A percentile compares a stretch with the other conserved stretches of the same genome.
phyloP scores from a whole-genome alignment of 345 rosid genomes.

The Boechera divaricarpa region DNA sequence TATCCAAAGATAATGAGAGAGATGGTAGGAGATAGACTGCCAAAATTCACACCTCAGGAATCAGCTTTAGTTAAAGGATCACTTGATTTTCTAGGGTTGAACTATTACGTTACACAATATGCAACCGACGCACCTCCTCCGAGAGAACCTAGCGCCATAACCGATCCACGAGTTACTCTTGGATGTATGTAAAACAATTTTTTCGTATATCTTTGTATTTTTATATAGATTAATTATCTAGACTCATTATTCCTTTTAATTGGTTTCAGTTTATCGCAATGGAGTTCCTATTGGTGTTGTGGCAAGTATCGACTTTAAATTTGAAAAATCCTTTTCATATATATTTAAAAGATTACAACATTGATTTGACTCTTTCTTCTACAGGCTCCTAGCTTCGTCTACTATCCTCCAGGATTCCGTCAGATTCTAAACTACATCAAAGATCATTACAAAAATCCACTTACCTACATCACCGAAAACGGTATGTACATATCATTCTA shows the following conservation, averaged over 20 bases:
- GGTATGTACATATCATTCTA: constrained; percentile 3
- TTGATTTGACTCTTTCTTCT: not conserved
- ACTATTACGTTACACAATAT: constrained; percentile 44
- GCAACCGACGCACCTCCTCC: constrained; percentile 33
- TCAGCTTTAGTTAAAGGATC: constrained; percentile 42
- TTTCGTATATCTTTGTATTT: not conserved
- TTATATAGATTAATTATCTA: not conserved
- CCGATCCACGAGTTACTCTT: constrained; percentile 35
- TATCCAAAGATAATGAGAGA: constrained; percentile 34
- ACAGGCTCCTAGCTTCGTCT: constrained; percentile 27
- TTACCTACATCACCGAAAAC: constrained; percentile 43
- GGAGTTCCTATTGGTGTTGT: constrained; percentile 34
- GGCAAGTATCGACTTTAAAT: not conserved
- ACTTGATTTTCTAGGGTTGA: constrained; percentile 47
- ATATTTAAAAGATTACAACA: no score
- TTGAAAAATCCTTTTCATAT: no score
- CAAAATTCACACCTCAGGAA: constrained; percentile 18
- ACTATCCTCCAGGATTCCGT: constrained; percentile 40
- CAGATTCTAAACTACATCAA: constrained; percentile 32
- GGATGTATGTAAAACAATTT: constrained; percentile 21
- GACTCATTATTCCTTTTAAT: not conserved
- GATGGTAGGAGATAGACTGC: constrained; percentile 33
- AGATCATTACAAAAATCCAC: constrained; percentile 35
- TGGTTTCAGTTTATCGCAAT: constrained; percentile 14
- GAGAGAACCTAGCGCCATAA: constrained; percentile 7